Evolutionary conservation across 2,329 filamentous ascomycete genomes (phyloP), one percentile per base, ranked within the genome.

Genomic region (Xylariaceae sp.): DNA sequence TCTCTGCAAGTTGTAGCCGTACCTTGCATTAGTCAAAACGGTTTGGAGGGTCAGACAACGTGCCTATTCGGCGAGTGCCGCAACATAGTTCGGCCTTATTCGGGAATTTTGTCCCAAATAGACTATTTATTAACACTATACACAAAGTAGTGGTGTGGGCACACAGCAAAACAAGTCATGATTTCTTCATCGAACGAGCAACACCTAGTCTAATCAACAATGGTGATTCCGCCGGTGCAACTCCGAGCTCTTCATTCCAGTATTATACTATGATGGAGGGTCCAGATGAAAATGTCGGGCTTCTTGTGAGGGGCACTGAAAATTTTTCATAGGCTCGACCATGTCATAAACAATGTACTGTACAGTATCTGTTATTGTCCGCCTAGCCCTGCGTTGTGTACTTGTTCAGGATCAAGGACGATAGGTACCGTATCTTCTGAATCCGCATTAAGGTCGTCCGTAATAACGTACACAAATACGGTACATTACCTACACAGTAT

Each of bases 11-110:
- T 49, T 48, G 54, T 49, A 36, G 46, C 51, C n/a, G 61, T 63
- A 58, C 61, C 61, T 63, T 63, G 61, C 61, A 63, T 63, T 58
- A 63, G 61, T 41, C 31, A 41, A 26, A 19, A 19, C 47, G 37
- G 19, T 33, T 43, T 46, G 54, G 45, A 58, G 57, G 60, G 57
- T 56, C 57, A 55, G 53, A 50, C 50, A 58, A 40, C 26, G 3
- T 53, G 47, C 53, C 51, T 53, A 63, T 58, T 60, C 53, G 57
- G 57, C 40, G 26, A 39, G n/a, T 55, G 37, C 40, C 28, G n/a
- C 40, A 28, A 48, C 29, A 57, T 43, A 47, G 28, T 16, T 37
- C 33, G 12, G 19, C 49, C 26, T 45, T 23, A 33, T 44, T 53
- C 53, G 53, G 53, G 31, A 37, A 37, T 26, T 34, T 47, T 26